These are phyloP conservation scores for Salicornia ramosissima DNA, from an alignment of 148 eudicot genomes.

Conservation along the genomic window DNA sequence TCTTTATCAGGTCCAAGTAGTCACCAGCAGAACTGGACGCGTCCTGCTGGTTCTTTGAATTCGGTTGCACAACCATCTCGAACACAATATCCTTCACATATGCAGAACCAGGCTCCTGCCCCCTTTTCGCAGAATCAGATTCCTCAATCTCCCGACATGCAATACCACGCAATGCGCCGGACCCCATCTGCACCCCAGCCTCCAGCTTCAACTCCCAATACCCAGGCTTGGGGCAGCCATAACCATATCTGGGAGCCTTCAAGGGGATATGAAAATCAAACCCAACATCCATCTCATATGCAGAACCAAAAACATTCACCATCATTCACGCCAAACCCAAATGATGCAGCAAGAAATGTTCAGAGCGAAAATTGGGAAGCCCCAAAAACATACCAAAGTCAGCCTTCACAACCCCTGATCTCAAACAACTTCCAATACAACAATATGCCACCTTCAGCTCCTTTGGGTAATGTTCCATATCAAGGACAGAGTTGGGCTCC, in stretches of 20 bases:
- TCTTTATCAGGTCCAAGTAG: background rate
- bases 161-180: background rate
- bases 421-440: background rate
- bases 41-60: background rate
- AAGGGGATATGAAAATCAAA: background rate
- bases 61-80: conserved; percentile 8
- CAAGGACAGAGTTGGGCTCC: conserved; percentile 10
- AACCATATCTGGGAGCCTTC: conserved; percentile 5
- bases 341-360: background rate
- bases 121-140: background rate
- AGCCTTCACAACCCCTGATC: background rate
- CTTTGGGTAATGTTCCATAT: background rate
- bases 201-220: conserved; percentile 2
- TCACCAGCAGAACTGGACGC: background rate
- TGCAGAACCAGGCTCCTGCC: conserved; percentile 1
- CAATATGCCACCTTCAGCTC: conserved; percentile 1
- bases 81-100: background rate
- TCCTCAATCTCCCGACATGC: conserved; percentile 13
- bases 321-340: background rate
- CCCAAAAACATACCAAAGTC: background rate
- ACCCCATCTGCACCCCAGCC: conserved; percentile 1
- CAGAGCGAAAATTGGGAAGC: background rate
- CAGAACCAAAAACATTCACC: conserved; percentile 13
- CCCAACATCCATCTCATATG: conserved; percentile 12
- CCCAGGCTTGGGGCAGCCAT: conserved; percentile 12